Conservation (phyloP, 2,329 filamentous ascomycete species). For the Verticillium alfalfae region DNA sequence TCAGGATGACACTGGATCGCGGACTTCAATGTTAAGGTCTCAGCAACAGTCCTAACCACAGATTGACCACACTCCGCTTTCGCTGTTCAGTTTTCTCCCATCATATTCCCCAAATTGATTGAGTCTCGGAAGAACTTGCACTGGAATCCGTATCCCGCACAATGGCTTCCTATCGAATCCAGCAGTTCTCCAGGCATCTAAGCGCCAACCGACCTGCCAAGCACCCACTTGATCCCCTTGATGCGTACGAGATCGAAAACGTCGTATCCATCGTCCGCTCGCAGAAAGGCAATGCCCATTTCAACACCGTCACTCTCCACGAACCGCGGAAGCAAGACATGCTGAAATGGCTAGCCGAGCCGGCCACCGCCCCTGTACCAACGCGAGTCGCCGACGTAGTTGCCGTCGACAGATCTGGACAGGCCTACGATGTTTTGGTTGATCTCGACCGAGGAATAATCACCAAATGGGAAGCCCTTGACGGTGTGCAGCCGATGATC, state of each 20-base stretch:
- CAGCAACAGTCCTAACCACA: too few relatives aligned
- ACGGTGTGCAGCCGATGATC: conserved; percentile 43
- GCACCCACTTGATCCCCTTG: neutral
- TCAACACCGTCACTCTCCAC: conserved; percentile 62
- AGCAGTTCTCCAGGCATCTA: too few relatives aligned
- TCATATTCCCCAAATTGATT: too few relatives aligned
- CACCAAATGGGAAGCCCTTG: conserved; percentile 39
- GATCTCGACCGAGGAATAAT: conserved; percentile 32
- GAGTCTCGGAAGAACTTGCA: too few relatives aligned
- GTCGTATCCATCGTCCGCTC: neutral
- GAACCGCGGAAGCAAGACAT: conserved; percentile 60
- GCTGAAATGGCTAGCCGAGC: conserved; percentile 45
- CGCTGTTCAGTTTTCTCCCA: too few relatives aligned
- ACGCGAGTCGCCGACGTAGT: conserved; percentile 45
- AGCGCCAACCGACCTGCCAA: too few relatives aligned
- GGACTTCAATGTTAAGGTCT: too few relatives aligned
- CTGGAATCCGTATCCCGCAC: neutral
- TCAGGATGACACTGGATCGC: too few relatives aligned
- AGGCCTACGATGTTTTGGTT: conserved; percentile 47
- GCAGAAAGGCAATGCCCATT: conserved; percentile 23
- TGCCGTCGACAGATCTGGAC: conserved; percentile 31
- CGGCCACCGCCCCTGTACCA: conserved; percentile 37
- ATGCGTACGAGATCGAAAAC: neutral
- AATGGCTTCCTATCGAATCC: too few relatives aligned
- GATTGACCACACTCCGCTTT: too few relatives aligned